Evolutionary conservation across 129 eudicot genomes (phyloP).

Genomic region (Pittosporum tobira): DNA sequence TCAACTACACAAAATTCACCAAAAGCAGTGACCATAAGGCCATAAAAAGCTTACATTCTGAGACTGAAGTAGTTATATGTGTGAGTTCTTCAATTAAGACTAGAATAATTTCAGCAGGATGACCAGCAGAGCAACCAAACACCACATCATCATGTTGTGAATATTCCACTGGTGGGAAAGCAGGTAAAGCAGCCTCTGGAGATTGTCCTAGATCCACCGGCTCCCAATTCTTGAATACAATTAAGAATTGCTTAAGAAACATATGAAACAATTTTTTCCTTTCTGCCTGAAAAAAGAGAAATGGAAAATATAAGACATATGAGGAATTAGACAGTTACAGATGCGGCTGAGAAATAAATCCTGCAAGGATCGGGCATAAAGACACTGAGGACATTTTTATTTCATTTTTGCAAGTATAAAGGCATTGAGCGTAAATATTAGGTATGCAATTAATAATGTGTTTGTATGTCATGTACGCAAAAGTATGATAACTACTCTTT

Average conservation of each 20-base stretch:
- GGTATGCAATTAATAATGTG: no score
- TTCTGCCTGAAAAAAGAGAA: conserved; percentile 49
- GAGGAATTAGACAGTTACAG: background rate
- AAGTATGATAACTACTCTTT: no score
- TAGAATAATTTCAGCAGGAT: conserved; percentile 74
- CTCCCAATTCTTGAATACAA: conserved; percentile 69
- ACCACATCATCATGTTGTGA: conserved; percentile 39
- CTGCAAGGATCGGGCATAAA: no score
- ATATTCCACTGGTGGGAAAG: conserved; percentile 19
- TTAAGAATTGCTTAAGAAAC: conserved; percentile 80
- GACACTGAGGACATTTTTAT: background rate
- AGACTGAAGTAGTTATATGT: conserved; percentile 40
- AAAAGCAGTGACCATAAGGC: background rate
- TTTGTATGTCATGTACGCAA: no score
- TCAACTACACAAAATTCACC: background rate
- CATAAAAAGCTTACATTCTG: conserved; percentile 51
- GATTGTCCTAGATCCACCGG: conserved; percentile 44
- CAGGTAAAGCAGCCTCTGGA: conserved; percentile 29
- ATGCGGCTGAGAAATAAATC: background rate
- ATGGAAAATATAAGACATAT: background rate
- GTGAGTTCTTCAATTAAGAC: conserved; percentile 56
- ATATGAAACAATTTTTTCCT: conserved; percentile 49
- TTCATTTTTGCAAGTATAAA: no score
- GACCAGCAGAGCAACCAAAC: conserved; percentile 78
- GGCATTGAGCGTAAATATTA: no score